These are phyloP conservation scores for Peniophora sp. DNA, from an alignment of 1,284 basidiomycete genomes.

Conservation along the genomic window DNA sequence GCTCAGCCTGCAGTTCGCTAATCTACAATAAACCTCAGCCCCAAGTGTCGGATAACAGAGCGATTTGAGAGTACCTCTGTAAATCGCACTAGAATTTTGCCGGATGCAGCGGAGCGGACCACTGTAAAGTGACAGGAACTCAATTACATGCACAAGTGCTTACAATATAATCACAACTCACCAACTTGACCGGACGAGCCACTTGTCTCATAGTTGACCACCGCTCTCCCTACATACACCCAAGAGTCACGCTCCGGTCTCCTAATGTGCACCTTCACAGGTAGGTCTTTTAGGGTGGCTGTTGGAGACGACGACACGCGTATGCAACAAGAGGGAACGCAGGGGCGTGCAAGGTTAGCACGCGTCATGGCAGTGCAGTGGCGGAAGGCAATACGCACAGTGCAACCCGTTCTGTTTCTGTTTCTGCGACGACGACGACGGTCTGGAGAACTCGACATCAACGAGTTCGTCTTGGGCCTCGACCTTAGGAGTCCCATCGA, in stretches of 20 bases:
- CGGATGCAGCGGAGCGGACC: constrained; percentile 53
- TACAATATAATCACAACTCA: constrained; percentile 30
- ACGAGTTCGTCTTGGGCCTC: no score
- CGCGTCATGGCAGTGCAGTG: no score
- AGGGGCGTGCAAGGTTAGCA: neutral
- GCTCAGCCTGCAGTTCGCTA: constrained; percentile 71
- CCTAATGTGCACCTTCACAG: constrained; percentile 78
- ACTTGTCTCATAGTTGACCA: constrained; percentile 61
- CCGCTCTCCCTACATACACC: constrained; percentile 68
- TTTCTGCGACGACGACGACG: no score
- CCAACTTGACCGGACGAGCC: constrained; percentile 72
- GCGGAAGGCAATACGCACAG: no score
- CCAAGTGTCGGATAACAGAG: constrained; percentile 1
- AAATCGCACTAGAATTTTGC: constrained; percentile 63
- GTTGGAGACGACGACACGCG: constrained; percentile 3
- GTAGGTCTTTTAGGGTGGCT: constrained; percentile 60
- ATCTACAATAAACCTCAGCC: constrained; percentile 30
- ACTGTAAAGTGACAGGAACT: constrained; percentile 33
- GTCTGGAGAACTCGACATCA: no score
- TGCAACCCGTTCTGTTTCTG: no score
- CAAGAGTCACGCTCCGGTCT: constrained; percentile 72
- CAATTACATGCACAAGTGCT: neutral
- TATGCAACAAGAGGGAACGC: neutral
- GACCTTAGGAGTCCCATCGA: no score
- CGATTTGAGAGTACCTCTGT: constrained; percentile 43